phyloP scores from a whole-genome alignment of 2,329 filamentous ascomycete genomes.

The Fonsecaea monophora region DNA sequence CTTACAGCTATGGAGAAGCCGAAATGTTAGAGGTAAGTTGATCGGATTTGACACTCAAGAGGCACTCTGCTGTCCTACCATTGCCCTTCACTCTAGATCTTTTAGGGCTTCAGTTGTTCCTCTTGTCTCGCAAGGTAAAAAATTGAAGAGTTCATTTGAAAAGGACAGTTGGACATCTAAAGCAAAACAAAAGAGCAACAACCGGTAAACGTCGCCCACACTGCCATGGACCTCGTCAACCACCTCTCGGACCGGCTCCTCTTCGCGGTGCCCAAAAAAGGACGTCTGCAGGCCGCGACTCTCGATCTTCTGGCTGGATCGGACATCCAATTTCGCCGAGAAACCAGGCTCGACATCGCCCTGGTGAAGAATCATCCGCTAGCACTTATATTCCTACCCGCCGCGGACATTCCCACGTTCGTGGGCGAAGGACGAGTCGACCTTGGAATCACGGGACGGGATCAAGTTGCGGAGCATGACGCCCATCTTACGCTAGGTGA shows the following conservation, averaged over 20 bases:
- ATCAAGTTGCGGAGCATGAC: constrained; percentile 92
- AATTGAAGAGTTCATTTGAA: background rate
- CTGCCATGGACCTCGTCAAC: constrained; percentile 66
- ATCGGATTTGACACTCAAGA: background rate
- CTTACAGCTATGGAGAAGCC: background rate
- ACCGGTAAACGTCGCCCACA: background rate
- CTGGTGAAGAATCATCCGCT: constrained; percentile 96
- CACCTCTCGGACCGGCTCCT: constrained; percentile 87
- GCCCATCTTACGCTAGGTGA: constrained; percentile 55
- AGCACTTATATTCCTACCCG: constrained; percentile 94
- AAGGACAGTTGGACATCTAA: background rate
- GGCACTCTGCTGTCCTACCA: background rate
- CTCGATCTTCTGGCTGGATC: constrained; percentile 91
- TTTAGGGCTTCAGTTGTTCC: background rate
- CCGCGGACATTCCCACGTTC: constrained; percentile 96
- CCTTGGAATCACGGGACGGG: constrained; percentile 90
- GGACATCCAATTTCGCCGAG: constrained; percentile 95
- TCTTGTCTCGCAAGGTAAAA: background rate
- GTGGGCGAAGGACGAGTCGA: constrained; percentile 94
- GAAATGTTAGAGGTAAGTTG: constrained; percentile 10
- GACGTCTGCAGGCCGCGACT: constrained; percentile 84
- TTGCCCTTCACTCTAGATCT: background rate
- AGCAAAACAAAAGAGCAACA: background rate
- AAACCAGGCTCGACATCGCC: constrained; percentile 94
- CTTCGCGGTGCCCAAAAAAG: constrained; percentile 99